Conservation (phyloP, 1,284 basidiomycete species). For the Leccinum pachyderme region DNA sequence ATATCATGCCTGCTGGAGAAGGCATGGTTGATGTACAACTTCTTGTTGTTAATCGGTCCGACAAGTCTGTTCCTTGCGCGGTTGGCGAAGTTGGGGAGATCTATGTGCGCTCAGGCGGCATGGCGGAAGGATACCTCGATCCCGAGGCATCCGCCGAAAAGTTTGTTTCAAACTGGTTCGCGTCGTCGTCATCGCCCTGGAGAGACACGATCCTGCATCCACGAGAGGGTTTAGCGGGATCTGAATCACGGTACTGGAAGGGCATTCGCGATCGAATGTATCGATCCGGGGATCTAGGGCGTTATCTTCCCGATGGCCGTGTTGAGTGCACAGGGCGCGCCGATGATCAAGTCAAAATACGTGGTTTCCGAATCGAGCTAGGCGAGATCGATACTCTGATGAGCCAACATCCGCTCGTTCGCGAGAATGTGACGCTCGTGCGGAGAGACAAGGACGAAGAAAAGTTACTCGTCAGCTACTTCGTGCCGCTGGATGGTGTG, state of each 20-base stretch:
- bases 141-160: slow-evolving; percentile 83
- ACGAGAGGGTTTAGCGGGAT: slow-evolving; percentile 52
- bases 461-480: slow-evolving; percentile 97
- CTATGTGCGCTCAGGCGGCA: slow-evolving; percentile 94
- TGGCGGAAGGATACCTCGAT: slow-evolving; percentile 96
- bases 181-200: slow-evolving; percentile 47
- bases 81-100: slow-evolving; percentile 99
- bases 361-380: slow-evolving; percentile 98
- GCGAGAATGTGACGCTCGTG: slow-evolving; percentile 97
- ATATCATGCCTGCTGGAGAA: slow-evolving; percentile 96
- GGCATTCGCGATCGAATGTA: slow-evolving; percentile 99
- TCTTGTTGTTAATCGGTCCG: slow-evolving; percentile 93
- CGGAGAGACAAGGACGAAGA: slow-evolving; percentile 99
- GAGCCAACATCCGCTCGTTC: slow-evolving; percentile 88
- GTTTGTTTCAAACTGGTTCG: slow-evolving; percentile 93
- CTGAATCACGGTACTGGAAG: slow-evolving; percentile 85
- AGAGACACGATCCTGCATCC: slow-evolving; percentile 75
- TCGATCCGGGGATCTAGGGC: slow-evolving; percentile 93
- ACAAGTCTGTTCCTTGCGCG: slow-evolving; percentile 86
- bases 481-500: slow-evolving; percentile 85
- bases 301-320: slow-evolving; percentile 90
- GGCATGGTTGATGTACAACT: slow-evolving; percentile 99
- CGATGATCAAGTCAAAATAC: slow-evolving; percentile 99
- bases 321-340: slow-evolving; percentile 98
- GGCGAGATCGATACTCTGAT: slow-evolving; percentile 99